phyloP scores from a whole-genome alignment of 1,284 basidiomycete genomes.

The Papiliotrema flavescens region DNA sequence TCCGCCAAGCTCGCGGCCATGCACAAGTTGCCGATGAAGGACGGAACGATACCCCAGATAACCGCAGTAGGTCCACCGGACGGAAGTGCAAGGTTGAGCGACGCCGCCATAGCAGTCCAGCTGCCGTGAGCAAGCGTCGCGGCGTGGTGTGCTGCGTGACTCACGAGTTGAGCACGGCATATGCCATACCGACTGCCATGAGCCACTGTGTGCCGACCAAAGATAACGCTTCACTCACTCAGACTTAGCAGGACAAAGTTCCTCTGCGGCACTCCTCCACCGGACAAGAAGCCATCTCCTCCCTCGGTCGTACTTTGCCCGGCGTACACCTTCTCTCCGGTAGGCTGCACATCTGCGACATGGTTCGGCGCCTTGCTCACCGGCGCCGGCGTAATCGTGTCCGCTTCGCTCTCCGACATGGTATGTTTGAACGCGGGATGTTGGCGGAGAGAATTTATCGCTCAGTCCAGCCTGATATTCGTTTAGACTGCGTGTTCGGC shows the following conservation, averaged over 20 bases:
- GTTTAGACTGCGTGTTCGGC: too few relatives aligned
- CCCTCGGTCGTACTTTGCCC: not conserved
- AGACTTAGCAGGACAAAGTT: slow-evolving; percentile 3
- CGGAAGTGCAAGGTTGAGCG: slow-evolving; percentile 24
- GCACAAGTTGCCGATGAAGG: slow-evolving; percentile 3
- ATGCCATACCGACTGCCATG: slow-evolving; percentile 9
- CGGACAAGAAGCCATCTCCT: not conserved
- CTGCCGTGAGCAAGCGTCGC: not conserved
- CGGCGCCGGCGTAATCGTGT: too few relatives aligned
- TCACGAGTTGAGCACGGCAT: slow-evolving; percentile 12
- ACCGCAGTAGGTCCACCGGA: slow-evolving; percentile 41
- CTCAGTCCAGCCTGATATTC: too few relatives aligned
- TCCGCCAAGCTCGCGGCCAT: slow-evolving; percentile 5
- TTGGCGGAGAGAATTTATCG: too few relatives aligned
- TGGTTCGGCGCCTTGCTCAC: too few relatives aligned
- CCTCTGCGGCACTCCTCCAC: slow-evolving; percentile 1
- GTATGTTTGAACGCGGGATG: too few relatives aligned
- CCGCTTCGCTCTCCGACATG: too few relatives aligned
- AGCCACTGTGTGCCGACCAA: not conserved
- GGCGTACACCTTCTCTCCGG: too few relatives aligned
- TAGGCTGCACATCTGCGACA: too few relatives aligned
- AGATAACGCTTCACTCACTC: not conserved
- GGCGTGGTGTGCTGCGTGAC: not conserved
- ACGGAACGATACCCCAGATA: slow-evolving; percentile 39
- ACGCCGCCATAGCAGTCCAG: slow-evolving; percentile 12